These are phyloP conservation scores for Uncinocarpus reesii DNA, from an alignment of 2,329 filamentous ascomycete species.

Conservation along the genomic window DNA sequence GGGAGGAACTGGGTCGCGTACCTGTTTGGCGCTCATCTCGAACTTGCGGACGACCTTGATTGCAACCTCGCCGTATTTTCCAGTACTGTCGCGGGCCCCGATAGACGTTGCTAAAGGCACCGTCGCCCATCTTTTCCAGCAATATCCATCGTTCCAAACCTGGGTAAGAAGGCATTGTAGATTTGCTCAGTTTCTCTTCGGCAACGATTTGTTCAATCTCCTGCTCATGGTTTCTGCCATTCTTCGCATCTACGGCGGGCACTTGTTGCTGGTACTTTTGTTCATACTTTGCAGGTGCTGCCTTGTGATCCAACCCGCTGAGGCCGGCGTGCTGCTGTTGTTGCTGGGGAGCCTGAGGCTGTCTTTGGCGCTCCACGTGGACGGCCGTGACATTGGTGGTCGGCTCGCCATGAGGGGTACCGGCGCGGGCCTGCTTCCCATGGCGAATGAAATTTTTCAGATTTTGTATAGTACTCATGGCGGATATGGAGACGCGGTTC, in stretches of 20 bases:
- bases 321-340: conserved; percentile 48
- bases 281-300: conserved; percentile 47
- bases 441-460: conserved; percentile 97
- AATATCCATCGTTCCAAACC: conserved; percentile 78
- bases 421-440: conserved; percentile 79
- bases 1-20: conserved; percentile 30
- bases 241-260: conserved; percentile 38
- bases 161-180: conserved; percentile 76
- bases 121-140: conserved; percentile 95
- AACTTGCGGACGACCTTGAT: conserved; percentile 99
- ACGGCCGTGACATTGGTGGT: conserved; percentile 54
- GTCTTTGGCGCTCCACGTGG: conserved; percentile 53
- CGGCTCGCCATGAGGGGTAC: conserved; percentile 49
- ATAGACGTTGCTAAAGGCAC: conserved; percentile 98
- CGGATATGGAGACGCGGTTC: conserved; percentile 7
- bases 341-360: conserved; percentile 40
- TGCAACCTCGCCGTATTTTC: conserved; percentile 67
- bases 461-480: conserved; percentile 73
- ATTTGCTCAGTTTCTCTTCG: conserved; percentile 77
- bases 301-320: conserved; percentile 51
- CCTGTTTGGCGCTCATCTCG: conserved; percentile 98
- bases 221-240: conserved; percentile 40
- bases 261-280: conserved; percentile 36
- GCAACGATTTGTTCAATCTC: conserved; percentile 78
- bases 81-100: conserved; percentile 66